Percentiles rank a stretch among this genome's conserved stretches.
phyloP scores from a whole-genome alignment of 176 grass and related monocot genomes.

The Phragmites australis region DNA sequence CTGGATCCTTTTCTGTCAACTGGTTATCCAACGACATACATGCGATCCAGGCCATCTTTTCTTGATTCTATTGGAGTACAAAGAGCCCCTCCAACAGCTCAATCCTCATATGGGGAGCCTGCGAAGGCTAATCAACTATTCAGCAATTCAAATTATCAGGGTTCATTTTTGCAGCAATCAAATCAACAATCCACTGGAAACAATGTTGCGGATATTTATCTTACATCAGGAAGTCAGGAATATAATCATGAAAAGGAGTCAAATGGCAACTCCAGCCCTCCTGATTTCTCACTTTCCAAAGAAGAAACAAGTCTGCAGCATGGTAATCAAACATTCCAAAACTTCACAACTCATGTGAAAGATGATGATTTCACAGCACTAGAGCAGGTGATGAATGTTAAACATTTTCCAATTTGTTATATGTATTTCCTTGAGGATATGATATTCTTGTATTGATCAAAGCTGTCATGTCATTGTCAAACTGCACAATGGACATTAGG shows the following conservation, averaged over 20 bases:
- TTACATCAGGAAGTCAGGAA: constrained; percentile 40
- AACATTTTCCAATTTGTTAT: background rate
- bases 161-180: constrained; percentile 45
- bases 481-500: background rate
- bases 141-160: constrained; percentile 46
- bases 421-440: constrained; percentile 18
- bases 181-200: constrained; percentile 37
- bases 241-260: constrained; percentile 47
- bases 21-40: constrained; percentile 58
- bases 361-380: constrained; percentile 88
- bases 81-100: constrained; percentile 49
- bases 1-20: constrained; percentile 51
- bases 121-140: constrained; percentile 43
- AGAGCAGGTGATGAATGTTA: constrained; percentile 75
- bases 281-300: constrained; percentile 50
- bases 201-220: constrained; percentile 41
- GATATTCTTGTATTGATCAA: constrained; percentile 21
- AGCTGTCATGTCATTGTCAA: background rate
- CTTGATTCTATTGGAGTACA: constrained; percentile 84
- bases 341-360: constrained; percentile 52
- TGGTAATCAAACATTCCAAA: constrained; percentile 42
- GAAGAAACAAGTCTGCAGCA: constrained; percentile 31
- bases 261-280: constrained; percentile 38
- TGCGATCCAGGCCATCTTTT: constrained; percentile 72
- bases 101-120: constrained; percentile 37